Base-by-base conservation (phyloP, 2,329 filamentous ascomycete species). In the Colletotrichum lentis region DNA sequence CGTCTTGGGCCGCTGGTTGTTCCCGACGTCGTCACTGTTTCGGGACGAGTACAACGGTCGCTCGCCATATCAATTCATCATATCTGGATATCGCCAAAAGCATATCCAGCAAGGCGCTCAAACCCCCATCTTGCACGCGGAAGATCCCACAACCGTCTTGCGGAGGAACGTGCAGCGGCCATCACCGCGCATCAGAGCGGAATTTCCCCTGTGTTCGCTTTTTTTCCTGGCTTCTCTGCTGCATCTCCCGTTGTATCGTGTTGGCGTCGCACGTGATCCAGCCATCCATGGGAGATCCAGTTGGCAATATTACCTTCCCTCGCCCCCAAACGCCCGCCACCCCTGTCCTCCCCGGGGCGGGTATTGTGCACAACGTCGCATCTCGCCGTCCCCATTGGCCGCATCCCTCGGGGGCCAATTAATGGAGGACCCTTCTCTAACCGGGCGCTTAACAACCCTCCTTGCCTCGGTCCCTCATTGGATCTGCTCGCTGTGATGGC, bases 371-470 rank as follows among this genome's bases (percentile, higher is more conserved):
- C 52, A 66, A 55, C 49, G 50, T 67, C 27, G 67, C 64, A 39
- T 53, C 47, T 58, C 41, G 62, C 57, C 52, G 31, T 35, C 22
- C 11, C 57, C 41, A 70, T 70, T 70, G 65, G 69, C 57, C 43
- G 24, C 16, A 31, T 24, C 18, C 24, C n/a, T 31, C 52, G 39
- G 58, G 41, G 53, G 16, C 47, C 63, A 46, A 53, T 63, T 63
- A 69, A 69, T 69, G 20, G 63, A 50, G 58, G 65, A 35, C 60
- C 68, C 61, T 57, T 63, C 61, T 57, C 56, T 16, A 69, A 41
- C 56, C 37, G 61, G 69, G 69, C 69, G 69, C 69, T 70, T 70
- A 70, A 41, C 65, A 54, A 11, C 47, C 57, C 61, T 60, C 65
- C n/a, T 60, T 61, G 18, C 39, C 56, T 55, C 54, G 52, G 52